Base-by-base conservation (phyloP, 1,284 basidiomycete species). In the Fomitiporia mediterranea region DNA sequence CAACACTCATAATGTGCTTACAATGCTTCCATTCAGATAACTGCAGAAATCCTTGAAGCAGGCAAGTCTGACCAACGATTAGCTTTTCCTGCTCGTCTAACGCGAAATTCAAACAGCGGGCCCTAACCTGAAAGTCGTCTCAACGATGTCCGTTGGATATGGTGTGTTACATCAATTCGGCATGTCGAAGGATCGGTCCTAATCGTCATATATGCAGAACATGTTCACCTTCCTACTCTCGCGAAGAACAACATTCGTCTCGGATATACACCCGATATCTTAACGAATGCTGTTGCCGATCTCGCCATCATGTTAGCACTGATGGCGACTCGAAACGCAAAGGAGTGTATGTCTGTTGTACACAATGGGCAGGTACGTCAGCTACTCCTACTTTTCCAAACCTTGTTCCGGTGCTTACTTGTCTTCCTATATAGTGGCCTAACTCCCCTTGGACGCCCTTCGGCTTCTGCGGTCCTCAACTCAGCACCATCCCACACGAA, bases 261-360 rank as follows among this genome's bases (percentile, higher is more conserved):
- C 8, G 96, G 96, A 4, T 93, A 94, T 70, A 98, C 94, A 0
- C 94, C 94, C 0, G 88, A 92, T 56, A 87, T 97, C 2, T 78
- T 97, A 19, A 94, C 89, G 8, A 87, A 91, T 64, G 91, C 94
- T 57, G 93, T 94, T 32, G 94, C 95, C 9, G 95, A 98, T 68
- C 70, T 92, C 8, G 82, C 86, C 0, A 77, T 96, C 44, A 91
- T 96, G 84, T 81, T 99, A 3, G 85, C 86, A 0, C 79, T 99
- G 30, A 97, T 96, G 92, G 91, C 93, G 0, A 82, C 87, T 50
- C 80, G 95, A 21, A 87, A 91, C 47, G 86, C 78, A 1, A 84
- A 83, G 34, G 73, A 85, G 61, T 82, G 83, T 0, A 79, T 82
- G 55, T 68, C 74, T 1, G 65, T 93, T 4, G 89, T 94, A 6